Conservation (phyloP, 371 early-diverging fungal genomes). For the Amoeboaphelidium protococcarum region DNA sequence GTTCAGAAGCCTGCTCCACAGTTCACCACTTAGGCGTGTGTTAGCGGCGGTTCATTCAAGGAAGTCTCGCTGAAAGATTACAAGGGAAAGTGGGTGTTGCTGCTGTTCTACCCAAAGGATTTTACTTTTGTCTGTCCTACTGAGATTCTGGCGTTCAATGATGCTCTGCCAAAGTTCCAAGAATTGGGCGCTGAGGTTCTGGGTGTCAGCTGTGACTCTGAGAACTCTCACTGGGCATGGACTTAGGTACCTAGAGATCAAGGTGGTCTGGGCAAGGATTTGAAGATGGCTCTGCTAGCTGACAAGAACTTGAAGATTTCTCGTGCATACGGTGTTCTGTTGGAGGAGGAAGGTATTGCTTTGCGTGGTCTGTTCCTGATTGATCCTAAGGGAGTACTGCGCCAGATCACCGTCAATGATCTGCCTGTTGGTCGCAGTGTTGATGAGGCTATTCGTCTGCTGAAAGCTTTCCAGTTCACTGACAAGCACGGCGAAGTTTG, state of each 20-base stretch:
- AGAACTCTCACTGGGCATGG: constrained; percentile 32
- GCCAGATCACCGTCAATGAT: constrained; percentile 6
- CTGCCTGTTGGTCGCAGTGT: constrained; percentile 12
- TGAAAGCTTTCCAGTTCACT: constrained; percentile 8
- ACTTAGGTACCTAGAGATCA: constrained; percentile 37
- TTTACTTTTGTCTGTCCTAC: constrained; percentile 29
- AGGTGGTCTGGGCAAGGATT: constrained; percentile 67
- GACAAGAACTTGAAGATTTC: not conserved
- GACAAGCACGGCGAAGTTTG: constrained; percentile 8
- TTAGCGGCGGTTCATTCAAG: constrained; percentile 35
- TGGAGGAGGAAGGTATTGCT: not conserved
- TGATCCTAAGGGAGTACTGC: constrained; percentile 5
- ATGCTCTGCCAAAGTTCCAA: constrained; percentile 54
- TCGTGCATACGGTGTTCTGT: not conserved
- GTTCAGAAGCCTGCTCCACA: constrained; percentile 32
- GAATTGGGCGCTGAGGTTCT: constrained; percentile 40
- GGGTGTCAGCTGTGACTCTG: constrained; percentile 54
- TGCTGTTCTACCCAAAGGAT: constrained; percentile 50
- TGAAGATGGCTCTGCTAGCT: not conserved
- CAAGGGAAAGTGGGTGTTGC: constrained; percentile 48
- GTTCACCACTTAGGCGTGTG: constrained; percentile 36
- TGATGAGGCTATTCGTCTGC: constrained; percentile 10
- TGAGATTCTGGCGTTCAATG: constrained; percentile 55
- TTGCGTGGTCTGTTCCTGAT: constrained; percentile 10
- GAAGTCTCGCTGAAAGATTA: constrained; percentile 48